Conservation (phyloP, 2,329 filamentous ascomycete genomes). For the Diaporthe ilicicola region DNA sequence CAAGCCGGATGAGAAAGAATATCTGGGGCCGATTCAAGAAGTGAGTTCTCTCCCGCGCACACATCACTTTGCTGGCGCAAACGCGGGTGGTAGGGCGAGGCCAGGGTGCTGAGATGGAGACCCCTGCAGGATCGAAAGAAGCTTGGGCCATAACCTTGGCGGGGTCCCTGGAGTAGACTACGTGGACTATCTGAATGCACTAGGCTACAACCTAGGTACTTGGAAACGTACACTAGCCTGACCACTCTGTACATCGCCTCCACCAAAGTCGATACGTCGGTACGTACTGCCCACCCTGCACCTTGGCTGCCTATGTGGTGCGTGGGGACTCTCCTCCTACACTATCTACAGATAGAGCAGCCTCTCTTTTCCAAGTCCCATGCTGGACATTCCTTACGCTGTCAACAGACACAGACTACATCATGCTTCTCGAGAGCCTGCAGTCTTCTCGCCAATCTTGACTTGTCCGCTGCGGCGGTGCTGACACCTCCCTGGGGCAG, state of each 20-base stretch:
- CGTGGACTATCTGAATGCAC: too few relatives aligned
- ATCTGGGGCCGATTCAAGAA: background rate
- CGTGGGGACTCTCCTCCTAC: background rate
- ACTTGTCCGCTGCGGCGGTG: slow-evolving; percentile 19
- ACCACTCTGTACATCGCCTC: too few relatives aligned
- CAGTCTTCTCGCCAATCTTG: background rate
- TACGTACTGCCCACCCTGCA: background rate
- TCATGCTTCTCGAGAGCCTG: background rate
- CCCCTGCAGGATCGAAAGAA: background rate
- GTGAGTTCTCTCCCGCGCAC: slow-evolving; percentile 1
- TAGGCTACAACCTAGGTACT: too few relatives aligned
- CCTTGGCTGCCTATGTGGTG: background rate
- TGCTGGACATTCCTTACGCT: background rate
- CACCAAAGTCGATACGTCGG: background rate
- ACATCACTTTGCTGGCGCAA: background rate
- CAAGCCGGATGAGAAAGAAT: background rate
- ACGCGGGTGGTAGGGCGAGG: background rate
- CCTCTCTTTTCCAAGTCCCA: background rate
- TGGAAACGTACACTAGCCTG: too few relatives aligned
- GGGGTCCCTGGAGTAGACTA: too few relatives aligned
- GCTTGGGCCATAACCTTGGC: slow-evolving; percentile 9
- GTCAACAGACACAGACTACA: background rate
- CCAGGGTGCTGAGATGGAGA: background rate
- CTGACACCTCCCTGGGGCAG: background rate
- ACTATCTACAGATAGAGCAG: too few relatives aligned